Conservation (phyloP, 2,329 filamentous ascomycete species). For the Colletotrichum brevisporum region DNA sequence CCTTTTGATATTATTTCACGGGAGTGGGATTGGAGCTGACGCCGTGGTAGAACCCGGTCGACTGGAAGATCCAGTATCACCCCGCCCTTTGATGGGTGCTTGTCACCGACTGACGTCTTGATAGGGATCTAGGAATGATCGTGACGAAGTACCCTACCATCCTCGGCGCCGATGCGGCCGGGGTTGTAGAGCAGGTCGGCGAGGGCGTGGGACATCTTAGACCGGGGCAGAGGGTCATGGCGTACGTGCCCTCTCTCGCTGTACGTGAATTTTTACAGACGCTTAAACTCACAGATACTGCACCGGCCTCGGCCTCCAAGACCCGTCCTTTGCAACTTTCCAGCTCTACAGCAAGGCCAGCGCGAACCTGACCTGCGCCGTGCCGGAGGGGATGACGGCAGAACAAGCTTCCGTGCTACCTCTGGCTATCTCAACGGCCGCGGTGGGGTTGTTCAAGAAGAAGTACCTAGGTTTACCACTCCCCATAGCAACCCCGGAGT, state of each 20-base stretch:
- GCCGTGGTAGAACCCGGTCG: not conserved
- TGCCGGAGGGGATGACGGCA: constrained; percentile 19
- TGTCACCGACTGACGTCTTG: too few species aligned
- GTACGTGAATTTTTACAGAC: too few species aligned
- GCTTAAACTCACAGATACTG: constrained; percentile 3
- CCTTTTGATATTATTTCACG: constrained; percentile 21
- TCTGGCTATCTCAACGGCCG: constrained; percentile 37
- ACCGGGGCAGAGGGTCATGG: constrained; percentile 44
- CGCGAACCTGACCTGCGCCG: constrained; percentile 5
- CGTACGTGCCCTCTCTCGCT: not conserved
- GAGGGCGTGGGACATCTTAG: constrained; percentile 41
- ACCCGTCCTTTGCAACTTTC: constrained; percentile 16
- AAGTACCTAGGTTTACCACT: constrained; percentile 39
- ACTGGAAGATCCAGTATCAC: constrained; percentile 21
- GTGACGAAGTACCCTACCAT: constrained; percentile 28
- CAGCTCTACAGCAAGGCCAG: constrained; percentile 26
- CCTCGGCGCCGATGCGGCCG: constrained; percentile 43
- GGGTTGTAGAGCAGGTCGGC: constrained; percentile 44
- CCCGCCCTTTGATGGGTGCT: too few species aligned
- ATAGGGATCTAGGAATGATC: constrained; percentile 1
- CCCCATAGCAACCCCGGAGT: constrained; percentile 1
- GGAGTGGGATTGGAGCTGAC: too few species aligned
- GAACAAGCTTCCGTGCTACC: constrained; percentile 37
- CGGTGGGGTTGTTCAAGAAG: constrained; percentile 43
- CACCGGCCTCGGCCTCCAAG: not conserved